These are phyloP conservation scores for Hericium coralloides DNA, from an alignment of 768 basidiomycete species.

Conservation along the genomic window DNA sequence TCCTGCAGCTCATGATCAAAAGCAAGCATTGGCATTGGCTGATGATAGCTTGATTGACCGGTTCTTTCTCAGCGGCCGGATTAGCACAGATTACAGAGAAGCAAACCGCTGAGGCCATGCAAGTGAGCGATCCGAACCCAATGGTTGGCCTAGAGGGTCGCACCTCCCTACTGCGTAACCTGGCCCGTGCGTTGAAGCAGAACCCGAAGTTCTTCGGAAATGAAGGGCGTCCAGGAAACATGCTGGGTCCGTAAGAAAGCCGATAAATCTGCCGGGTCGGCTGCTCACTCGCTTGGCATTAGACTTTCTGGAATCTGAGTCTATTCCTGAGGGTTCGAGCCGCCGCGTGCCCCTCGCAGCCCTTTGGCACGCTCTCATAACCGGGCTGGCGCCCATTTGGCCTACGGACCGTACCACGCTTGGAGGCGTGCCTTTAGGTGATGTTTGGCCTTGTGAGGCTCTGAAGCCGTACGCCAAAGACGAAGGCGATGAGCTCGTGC, in stretches of 20 bases:
- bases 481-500: constrained; percentile 68
- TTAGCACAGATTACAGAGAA: constrained; percentile 55
- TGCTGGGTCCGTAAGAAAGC: constrained; percentile 49
- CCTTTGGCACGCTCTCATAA: constrained; percentile 77
- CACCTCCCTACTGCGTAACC: constrained; percentile 61
- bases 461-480: constrained; percentile 23
- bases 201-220: constrained; percentile 64
- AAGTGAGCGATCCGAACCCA: constrained; percentile 69
- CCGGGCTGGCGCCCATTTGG: constrained; percentile 85
- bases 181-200: constrained; percentile 60
- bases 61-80: constrained; percentile 46
- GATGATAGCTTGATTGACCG: constrained; percentile 4
- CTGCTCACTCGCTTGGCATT: constrained; percentile 4
- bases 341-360: constrained; percentile 59
- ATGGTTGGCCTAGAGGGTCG: constrained; percentile 91
- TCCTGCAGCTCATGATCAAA: background rate
- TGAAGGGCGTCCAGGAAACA: constrained; percentile 70
- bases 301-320: constrained; percentile 65
- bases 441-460: constrained; percentile 84
- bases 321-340: constrained; percentile 30
- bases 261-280: constrained; percentile 3
- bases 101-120: constrained; percentile 60
- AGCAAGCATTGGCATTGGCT: background rate
- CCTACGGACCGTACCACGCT: constrained; percentile 64
- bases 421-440: constrained; percentile 68